Evolutionary conservation across 768 basidiomycete species (phyloP).

Genomic region (Amanita thiersii): DNA sequence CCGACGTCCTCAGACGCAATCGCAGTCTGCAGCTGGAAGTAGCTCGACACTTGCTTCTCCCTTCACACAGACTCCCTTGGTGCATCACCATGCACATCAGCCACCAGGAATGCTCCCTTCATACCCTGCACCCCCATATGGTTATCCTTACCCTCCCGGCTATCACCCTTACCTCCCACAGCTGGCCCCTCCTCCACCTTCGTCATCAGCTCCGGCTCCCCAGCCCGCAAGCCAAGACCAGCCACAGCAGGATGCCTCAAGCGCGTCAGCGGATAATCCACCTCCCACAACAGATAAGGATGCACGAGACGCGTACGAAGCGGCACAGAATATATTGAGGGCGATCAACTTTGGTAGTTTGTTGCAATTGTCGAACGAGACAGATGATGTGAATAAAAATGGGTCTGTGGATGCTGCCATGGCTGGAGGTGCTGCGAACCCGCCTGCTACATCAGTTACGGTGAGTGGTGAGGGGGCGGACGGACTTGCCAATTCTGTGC

Average conservation of each 20-base stretch:
- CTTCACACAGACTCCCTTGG: conserved; percentile 51
- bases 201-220: conserved; percentile 15
- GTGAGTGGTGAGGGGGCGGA: neutral
- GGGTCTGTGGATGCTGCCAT: conserved; percentile 1
- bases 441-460: neutral
- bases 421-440: neutral
- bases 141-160: conserved; percentile 25
- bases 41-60: conserved; percentile 34
- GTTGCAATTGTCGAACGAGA: conserved; percentile 30
- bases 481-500: no score
- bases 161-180: conserved; percentile 17
- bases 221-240: conserved; percentile 8
- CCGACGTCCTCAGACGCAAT: conserved; percentile 65
- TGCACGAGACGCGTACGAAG: conserved; percentile 59
- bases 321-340: conserved; percentile 69
- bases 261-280: conserved; percentile 10
- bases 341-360: conserved; percentile 66
- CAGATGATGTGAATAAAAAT: neutral
- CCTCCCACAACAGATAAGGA: conserved; percentile 19
- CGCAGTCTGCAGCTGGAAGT: conserved; percentile 19
- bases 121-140: conserved; percentile 31
- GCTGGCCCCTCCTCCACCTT: conserved; percentile 16
- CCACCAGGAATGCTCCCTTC: conserved; percentile 18
- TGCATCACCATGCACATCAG: conserved; percentile 23
- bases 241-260: conserved; percentile 1